Base-by-base conservation (phyloP, 2,329 filamentous ascomycete species). In the Arthrobotrys musiformis region DNA sequence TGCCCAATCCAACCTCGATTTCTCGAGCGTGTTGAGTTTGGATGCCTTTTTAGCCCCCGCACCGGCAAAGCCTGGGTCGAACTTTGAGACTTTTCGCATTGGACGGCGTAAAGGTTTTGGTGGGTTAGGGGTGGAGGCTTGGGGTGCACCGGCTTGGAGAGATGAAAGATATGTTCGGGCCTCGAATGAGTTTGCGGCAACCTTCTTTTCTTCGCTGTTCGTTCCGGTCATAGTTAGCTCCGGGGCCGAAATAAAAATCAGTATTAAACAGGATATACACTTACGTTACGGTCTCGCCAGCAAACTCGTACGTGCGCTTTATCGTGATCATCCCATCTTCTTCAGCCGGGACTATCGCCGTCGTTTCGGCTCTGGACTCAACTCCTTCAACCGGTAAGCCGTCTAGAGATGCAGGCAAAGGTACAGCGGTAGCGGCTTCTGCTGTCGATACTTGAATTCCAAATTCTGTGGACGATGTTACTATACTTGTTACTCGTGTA, bases 261-360 rank as follows among this genome's bases (percentile, higher is more conserved):
- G n/a, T 24, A 50, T 52, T n/a, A n/a, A n/a, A n/a, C n/a, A n/a
- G 9, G 4, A 11, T 7, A 13, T 37, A 50, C 9, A 44, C 72
- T 2, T 70, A 76, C 0, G 87, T 91, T 80, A 91, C 89, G 11
- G 90, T 86, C 80, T 91, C 89, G 30, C 91, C 91, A 37, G 91
- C 91, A 80, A 93, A 93, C 80, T 90, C 91, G 83, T 92, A 93
- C 13, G 88, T 90, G 30, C 90, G 89, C 80, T 90, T 91, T 78
- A 93, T 90, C 76, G 87, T 87, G 9, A 76, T 70, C 72, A 80
- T 93, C 86, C 84, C 72, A 54, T 76, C 58, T 48, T 76, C 54
- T 28, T 70, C 64, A 13, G 30, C 33, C 1, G 72, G 72, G 30
- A 76, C 70, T 50, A 50, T 70, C 15, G 72, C 64, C 8, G 58